Base-by-base conservation (phyloP, 441 rosid genomes). In the Capsella rubella region DNA sequence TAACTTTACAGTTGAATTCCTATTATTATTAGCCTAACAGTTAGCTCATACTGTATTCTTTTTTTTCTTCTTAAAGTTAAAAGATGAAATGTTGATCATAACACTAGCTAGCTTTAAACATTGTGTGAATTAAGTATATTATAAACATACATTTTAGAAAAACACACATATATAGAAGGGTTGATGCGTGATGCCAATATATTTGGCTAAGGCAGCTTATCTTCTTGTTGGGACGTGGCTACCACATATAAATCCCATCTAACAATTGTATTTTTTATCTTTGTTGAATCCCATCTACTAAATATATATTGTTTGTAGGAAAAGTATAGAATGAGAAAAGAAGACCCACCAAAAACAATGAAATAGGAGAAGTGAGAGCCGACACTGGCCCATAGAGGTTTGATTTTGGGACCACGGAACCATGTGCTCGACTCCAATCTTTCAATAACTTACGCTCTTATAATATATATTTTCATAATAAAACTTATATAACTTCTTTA, bases 361-460 rank as follows among this genome's bases (percentile, higher is more conserved):
- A 51, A 52, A 68, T 61, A 35, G 18, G 34, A 76, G 76, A 71
- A 64, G 1, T 57, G 76, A 64, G 27, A 64, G 27, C 72, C 62
- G 67, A 70, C 80, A 76, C 27, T 56, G 71, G 71, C 71, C 75
- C 67, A 43, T 56, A 50, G 40, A 39, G 70, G 71, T 76, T 76
- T 69, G 46, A 50, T 76, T 71, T n/a, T 31, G 75, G 79, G 80
- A 57, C 76, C 71, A 57, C n/a, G 2, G 6, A 71, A 51, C 76
- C 80, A 76, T 76, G 80, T 76, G 80, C 76, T 64, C 43, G 14
- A 57, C 32, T 64, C 49, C 54, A 64, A 55, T 64, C 54, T 64
- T 64, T 64, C 71, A 70, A 18, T 70, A 39, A 49, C 21, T 28
- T 16, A 45, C 6, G 43, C 34, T 34, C 2, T 6, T 34, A 34